These are phyloP conservation scores for Talaromyces liani DNA, from an alignment of 495 filamentous ascomycete species.

Conservation along the genomic window DNA sequence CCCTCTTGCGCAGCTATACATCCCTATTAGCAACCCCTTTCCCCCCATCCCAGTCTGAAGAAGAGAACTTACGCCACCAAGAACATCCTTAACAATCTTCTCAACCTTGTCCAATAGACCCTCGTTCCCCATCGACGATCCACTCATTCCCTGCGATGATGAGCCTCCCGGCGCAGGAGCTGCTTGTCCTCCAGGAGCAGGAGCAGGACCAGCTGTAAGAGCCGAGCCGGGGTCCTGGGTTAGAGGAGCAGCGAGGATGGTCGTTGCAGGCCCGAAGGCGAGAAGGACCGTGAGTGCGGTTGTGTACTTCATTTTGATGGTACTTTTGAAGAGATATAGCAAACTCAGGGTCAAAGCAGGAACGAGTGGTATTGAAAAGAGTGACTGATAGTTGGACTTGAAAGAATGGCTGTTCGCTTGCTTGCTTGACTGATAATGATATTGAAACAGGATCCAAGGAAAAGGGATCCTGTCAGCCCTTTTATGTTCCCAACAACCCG, in stretches of 20 bases:
- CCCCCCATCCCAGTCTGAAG: background rate
- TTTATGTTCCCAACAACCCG: slow-evolving; percentile 7
- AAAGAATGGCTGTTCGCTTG: slow-evolving; percentile 12
- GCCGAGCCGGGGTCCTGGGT: slow-evolving; percentile 3
- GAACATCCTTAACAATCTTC: slow-evolving; percentile 5
- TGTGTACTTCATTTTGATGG: slow-evolving; percentile 24
- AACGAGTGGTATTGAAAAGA: slow-evolving; percentile 4
- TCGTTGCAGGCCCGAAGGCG: slow-evolving; percentile 22
- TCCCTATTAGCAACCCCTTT: background rate
- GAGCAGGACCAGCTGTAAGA: background rate
- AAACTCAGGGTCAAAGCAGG: background rate
- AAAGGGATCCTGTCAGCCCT: slow-evolving; percentile 13
- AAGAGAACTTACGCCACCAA: slow-evolving; percentile 1
- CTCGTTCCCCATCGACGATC: background rate
- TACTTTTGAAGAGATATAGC: background rate
- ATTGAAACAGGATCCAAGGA: slow-evolving; percentile 18
- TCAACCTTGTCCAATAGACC: slow-evolving; percentile 6
- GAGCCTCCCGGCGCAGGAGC: background rate
- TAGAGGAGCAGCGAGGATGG: slow-evolving; percentile 25
- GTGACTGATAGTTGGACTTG: slow-evolving; percentile 11
- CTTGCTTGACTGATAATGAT: slow-evolving; percentile 7
- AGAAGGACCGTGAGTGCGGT: slow-evolving; percentile 31
- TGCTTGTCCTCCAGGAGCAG: background rate
- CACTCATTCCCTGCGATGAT: background rate
- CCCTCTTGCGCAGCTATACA: slow-evolving; percentile 10